Evolutionary conservation across 2,329 filamentous ascomycete genomes (phyloP), one percentile per base, ranked within the genome.

Genomic region (Botryotinia convoluta): DNA sequence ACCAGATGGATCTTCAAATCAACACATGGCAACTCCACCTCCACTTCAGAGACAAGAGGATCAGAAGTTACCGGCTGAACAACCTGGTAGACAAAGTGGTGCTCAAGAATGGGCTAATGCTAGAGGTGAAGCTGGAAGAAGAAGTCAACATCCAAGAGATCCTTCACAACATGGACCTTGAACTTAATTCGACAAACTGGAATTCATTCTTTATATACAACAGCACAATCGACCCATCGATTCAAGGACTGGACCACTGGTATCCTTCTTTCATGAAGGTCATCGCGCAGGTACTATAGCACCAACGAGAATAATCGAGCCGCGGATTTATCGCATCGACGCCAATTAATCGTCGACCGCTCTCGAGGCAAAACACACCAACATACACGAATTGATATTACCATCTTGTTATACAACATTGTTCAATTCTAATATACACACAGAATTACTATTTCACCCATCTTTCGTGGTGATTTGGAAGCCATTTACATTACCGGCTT

Each of bases 61-160:
- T 75, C 86, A 87, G 76, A 91, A 91, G 81, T 74, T 89, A 75
- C 89, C 88, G 74, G 86, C 86, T 57, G 89, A 91, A 81, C 86
- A 89, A 76, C 87, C 86, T n/a, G 84, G 82, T 45, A 82, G 85
- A 76, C 86, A 87, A 75, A 85, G 82, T 65, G 85, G 86, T 63
- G 85, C 86, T 59, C 80, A 85, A 26, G 86, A 88, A 78, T 88
- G 86, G 85, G 77, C 86, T 72, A 83, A 84, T 70, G 85, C 86
- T 7, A 80, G 83, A 73, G 83, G 85, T 73, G 84, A 86, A 77
- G 83, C 83, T 75, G 82, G 82, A 35, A 76, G 67, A 69, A 72
- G 74, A 57, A 74, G 74, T 73, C 83, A 82, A 63, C 85, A 85
- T 67, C 79, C 82, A 16, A 83, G 84, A 72, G 84, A 86, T 78